Evolutionary conservation across 495 filamentous ascomycete species (phyloP), one percentile per base, ranked within the genome.

Genomic region (Massariosphaeria phaeospora): DNA sequence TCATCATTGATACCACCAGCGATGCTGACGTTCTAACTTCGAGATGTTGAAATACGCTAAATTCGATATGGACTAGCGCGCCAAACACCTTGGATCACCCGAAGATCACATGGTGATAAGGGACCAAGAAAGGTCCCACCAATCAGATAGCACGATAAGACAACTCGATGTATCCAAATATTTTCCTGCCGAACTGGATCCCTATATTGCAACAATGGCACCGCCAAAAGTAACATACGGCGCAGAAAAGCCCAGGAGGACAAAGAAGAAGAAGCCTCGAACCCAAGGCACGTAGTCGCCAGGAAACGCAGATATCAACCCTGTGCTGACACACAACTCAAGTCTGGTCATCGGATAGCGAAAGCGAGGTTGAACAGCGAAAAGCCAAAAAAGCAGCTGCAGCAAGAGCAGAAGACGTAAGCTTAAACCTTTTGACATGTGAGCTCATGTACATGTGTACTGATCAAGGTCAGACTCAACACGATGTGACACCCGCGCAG

Each of bases 261-360:
- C 25, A 6, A 49, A 45, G 44, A 61, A 61, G 30, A 55, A 41
- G 38, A 55, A 46, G 21, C 39, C 33, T 18, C 30, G 50, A 15
- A 55, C 57, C 6, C 43, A 43, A 13, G 39, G 51, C 50, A 31
- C 11, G 46, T 2, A 2, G 6, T 11, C 12, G n/a, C 24, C 33
- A 29, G 34, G 3, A 47, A 33, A 33, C 12, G 15, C 31, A 15
- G 24, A 39, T 33, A 34, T 24, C 11, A 20, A 12, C 13, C 7
- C 3, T 2, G 12, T 24, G 10, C 15, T 40, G 24, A 40, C 24
- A 3, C 20, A 20, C n/a, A n/a, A 20, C 6, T 21, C 4, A 3
- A 40, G 38, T 40, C n/a, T 40, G 17, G n/a, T 40, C 34, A 2
- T 30, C 17, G 2, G 23, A 40, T 2, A 38, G 34, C 36, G 47